These are phyloP conservation scores for Lyophyllum atratum DNA, from an alignment of 768 basidiomycete genomes.

Conservation along the genomic window DNA sequence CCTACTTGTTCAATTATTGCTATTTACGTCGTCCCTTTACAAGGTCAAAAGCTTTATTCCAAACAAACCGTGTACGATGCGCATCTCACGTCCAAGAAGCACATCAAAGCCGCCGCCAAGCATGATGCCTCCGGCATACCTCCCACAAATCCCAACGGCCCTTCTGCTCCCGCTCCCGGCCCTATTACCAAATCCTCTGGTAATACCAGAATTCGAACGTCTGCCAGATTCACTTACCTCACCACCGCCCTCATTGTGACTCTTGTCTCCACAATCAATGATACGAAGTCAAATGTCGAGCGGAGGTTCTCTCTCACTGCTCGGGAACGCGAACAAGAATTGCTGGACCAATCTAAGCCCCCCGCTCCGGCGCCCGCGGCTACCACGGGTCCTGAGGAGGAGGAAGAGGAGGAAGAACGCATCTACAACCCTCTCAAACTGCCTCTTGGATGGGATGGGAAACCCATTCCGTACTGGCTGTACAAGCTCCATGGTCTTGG, in stretches of 20 bases:
- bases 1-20: conserved; percentile 1
- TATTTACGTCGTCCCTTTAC: neutral
- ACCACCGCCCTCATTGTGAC: conserved; percentile 64
- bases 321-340: conserved; percentile 94
- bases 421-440: conserved; percentile 98
- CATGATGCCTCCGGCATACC: conserved; percentile 53
- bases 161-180: conserved; percentile 28
- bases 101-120: conserved; percentile 86
- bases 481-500: conserved; percentile 98
- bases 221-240: conserved; percentile 75
- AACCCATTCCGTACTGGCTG: conserved; percentile 98
- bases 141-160: conserved; percentile 62
- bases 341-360: conserved; percentile 69
- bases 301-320: conserved; percentile 95
- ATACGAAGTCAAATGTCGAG: conserved; percentile 96
- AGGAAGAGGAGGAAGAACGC: conserved; percentile 93
- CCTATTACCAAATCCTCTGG: conserved; percentile 34
- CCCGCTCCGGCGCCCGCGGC: conserved; percentile 48
- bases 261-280: conserved; percentile 69
- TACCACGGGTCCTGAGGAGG: conserved; percentile 57
- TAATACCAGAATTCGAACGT: conserved; percentile 56
- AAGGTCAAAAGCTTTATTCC: conserved; percentile 93
- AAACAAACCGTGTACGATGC: conserved; percentile 99
- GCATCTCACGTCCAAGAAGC: conserved; percentile 94
- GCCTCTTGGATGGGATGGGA: conserved; percentile 97